phyloP scores from a whole-genome alignment of 2,329 filamentous ascomycete genomes.

The Colletotrichum eremochloae region DNA sequence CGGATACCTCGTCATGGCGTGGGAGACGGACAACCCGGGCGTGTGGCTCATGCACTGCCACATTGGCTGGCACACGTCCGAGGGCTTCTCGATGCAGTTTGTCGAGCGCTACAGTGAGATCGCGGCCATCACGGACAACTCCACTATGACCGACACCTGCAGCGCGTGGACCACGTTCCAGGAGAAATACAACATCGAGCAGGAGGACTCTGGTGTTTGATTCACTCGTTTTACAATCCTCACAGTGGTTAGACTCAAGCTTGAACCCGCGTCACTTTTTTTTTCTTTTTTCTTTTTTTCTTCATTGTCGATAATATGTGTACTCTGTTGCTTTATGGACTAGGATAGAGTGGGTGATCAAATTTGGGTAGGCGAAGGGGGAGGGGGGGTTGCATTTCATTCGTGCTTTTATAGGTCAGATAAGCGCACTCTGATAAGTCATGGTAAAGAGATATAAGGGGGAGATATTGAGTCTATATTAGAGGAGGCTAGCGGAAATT shows the following conservation, averaged over 20 bases:
- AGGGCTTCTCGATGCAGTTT: slow-evolving; percentile 46
- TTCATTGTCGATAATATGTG: too few species aligned
- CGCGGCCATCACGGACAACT: slow-evolving; percentile 29
- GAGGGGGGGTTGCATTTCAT: too few species aligned
- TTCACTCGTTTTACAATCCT: background rate
- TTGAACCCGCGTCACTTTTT: background rate
- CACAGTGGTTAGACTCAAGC: background rate
- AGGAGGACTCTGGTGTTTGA: slow-evolving; percentile 45
- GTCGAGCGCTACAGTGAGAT: slow-evolving; percentile 44
- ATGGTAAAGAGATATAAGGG: too few species aligned
- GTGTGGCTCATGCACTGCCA: slow-evolving; percentile 66
- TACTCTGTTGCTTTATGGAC: too few species aligned
- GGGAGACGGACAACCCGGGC: slow-evolving; percentile 64
- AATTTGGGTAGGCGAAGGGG: too few species aligned
- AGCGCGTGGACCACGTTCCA: slow-evolving; percentile 39
- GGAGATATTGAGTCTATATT: too few species aligned
- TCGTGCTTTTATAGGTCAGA: too few species aligned
- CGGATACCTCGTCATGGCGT: slow-evolving; percentile 64
- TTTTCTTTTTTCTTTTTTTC: too few species aligned
- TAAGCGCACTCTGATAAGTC: too few species aligned
- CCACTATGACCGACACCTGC: slow-evolving; percentile 38
- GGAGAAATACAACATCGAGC: slow-evolving; percentile 34
- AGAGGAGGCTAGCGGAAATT: too few species aligned
- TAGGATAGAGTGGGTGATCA: too few species aligned
- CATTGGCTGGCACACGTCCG: slow-evolving; percentile 59